Conservation (phyloP, 805 yeast genomes). For the Alloascoidea hylecoeti region DNA sequence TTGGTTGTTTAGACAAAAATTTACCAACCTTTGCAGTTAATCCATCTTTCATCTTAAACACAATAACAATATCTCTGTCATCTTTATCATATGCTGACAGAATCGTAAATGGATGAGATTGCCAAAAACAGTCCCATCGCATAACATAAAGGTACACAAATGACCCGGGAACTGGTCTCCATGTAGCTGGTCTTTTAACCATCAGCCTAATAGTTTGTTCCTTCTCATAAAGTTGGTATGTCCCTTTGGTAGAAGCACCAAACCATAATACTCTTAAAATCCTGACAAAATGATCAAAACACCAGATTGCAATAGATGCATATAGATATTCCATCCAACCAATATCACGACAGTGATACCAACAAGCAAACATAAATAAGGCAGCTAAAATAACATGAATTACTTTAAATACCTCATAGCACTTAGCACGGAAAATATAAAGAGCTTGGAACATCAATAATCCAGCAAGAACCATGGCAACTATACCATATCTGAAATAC, state of each 20-base stretch:
- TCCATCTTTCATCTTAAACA: not conserved
- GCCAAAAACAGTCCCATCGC: slow-evolving; percentile 40
- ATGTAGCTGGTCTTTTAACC: slow-evolving; percentile 9
- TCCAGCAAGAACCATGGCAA: slow-evolving; percentile 20
- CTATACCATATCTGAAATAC: slow-evolving; percentile 21
- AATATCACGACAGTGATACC: slow-evolving; percentile 39
- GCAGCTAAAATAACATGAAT: slow-evolving; percentile 43
- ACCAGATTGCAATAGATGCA: slow-evolving; percentile 54
- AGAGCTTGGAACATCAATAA: slow-evolving; percentile 33
- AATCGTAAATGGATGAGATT: slow-evolving; percentile 61
- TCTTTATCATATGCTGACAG: slow-evolving; percentile 4
- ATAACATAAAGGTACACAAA: slow-evolving; percentile 45
- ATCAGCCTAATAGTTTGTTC: not conserved
- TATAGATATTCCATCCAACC: slow-evolving; percentile 38
- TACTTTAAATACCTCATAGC: slow-evolving; percentile 49
- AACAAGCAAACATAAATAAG: slow-evolving; percentile 36
- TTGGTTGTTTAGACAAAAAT: not conserved
- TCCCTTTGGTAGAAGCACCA: slow-evolving; percentile 29
- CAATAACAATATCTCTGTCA: not conserved
- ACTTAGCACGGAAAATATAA: slow-evolving; percentile 31
- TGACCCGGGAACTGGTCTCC: slow-evolving; percentile 40
- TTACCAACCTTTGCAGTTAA: not conserved
- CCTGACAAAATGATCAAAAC: slow-evolving; percentile 47
- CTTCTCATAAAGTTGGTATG: slow-evolving; percentile 1
- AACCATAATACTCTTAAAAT: slow-evolving; percentile 36